Evolutionary conservation across 2,329 filamentous ascomycete genomes (phyloP).

Genomic region (Basipetospora chlamydospora): DNA sequence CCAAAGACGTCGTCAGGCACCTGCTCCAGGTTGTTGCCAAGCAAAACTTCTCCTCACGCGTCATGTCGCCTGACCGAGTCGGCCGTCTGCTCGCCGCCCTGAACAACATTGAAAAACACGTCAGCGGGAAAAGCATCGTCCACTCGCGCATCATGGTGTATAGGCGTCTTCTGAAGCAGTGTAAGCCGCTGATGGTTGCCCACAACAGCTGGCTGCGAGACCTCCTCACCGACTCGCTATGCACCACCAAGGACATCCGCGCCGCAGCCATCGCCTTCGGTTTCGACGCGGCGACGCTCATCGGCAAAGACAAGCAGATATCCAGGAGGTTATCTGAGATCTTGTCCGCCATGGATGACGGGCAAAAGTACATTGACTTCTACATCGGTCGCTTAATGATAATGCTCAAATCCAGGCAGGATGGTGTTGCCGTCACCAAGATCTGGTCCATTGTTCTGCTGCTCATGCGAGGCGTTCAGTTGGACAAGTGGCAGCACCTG

Average conservation of each 20-base stretch:
- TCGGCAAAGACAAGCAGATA: constrained; percentile 55
- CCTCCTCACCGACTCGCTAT: constrained; percentile 69
- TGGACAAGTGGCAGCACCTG: constrained; percentile 58
- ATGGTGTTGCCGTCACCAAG: constrained; percentile 52
- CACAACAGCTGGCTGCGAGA: constrained; percentile 71
- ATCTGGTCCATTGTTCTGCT: constrained; percentile 80
- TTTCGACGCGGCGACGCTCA: constrained; percentile 49
- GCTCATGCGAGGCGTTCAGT: constrained; percentile 49
- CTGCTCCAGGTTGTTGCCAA: constrained; percentile 68
- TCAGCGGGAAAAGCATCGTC: constrained; percentile 69
- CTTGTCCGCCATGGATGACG: constrained; percentile 32
- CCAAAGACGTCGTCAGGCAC: constrained; percentile 67
- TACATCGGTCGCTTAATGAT: constrained; percentile 49
- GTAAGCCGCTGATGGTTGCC: constrained; percentile 52
- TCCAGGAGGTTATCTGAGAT: constrained; percentile 53
- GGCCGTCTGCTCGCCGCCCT: constrained; percentile 57
- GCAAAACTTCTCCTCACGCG: constrained; percentile 61
- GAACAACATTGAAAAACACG: constrained; percentile 55
- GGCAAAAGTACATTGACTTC: constrained; percentile 53
- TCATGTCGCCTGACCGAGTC: constrained; percentile 59
- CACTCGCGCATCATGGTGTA: constrained; percentile 69
- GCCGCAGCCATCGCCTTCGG: constrained; percentile 61
- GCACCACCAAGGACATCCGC: constrained; percentile 62
- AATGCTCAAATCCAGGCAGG: constrained; percentile 6
- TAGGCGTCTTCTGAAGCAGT: constrained; percentile 58